Evolutionary conservation across 805 yeast species (phyloP).

Genomic region (Hanseniaspora singularis): DNA sequence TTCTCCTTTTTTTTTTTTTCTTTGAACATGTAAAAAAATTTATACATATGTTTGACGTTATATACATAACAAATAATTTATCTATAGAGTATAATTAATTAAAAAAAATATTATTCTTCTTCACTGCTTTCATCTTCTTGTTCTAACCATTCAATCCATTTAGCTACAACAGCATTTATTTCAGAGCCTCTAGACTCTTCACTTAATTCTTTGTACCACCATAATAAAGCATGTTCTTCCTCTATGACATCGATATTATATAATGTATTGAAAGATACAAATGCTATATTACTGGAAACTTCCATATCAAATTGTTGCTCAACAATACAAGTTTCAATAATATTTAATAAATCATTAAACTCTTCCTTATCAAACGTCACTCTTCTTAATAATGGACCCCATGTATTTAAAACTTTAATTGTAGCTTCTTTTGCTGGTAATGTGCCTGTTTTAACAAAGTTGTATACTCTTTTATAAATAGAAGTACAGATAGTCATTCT

Average conservation of each 20-base stretch:
- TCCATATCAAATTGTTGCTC: constrained; percentile 19
- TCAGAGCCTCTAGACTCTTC: constrained; percentile 34
- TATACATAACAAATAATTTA: too few relatives aligned
- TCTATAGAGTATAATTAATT: background rate
- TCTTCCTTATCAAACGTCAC: constrained; percentile 77
- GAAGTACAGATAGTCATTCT: constrained; percentile 70
- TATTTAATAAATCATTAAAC: constrained; percentile 53
- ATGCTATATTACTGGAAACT: constrained; percentile 29
- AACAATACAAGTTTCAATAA: constrained; percentile 30
- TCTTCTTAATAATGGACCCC: constrained; percentile 73
- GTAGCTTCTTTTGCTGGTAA: constrained; percentile 66
- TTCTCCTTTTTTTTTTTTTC: too few relatives aligned
- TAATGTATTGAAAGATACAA: constrained; percentile 41
- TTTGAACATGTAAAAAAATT: too few relatives aligned
- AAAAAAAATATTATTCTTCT: constrained; percentile 24
- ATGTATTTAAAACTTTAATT: constrained; percentile 57
- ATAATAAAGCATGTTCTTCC: constrained; percentile 63
- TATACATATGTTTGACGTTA: too few relatives aligned
- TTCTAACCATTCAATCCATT: constrained; percentile 78
- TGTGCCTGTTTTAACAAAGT: constrained; percentile 67
- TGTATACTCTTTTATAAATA: constrained; percentile 53
- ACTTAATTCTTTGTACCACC: constrained; percentile 53
- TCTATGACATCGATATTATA: constrained; percentile 75
- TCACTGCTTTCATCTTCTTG: constrained; percentile 60
- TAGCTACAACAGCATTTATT: constrained; percentile 47